A percentile compares a stretch with the other conserved stretches of the same genome.
phyloP scores from a whole-genome alignment of 305 asterid genomes.

The Fraxinus paxiana region DNA sequence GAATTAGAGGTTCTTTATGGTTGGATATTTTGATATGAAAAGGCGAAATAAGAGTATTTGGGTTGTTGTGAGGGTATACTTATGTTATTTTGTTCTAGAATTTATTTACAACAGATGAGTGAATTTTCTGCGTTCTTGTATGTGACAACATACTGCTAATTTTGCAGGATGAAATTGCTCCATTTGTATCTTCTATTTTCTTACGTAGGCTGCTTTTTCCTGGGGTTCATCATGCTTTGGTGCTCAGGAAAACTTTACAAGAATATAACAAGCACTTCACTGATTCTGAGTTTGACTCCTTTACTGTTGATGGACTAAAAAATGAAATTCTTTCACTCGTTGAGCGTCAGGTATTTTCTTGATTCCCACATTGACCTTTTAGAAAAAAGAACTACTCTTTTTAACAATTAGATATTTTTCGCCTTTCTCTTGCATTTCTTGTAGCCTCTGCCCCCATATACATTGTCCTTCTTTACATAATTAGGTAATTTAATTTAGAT shows the following conservation, averaged over 20 bases:
- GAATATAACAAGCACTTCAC: conserved; percentile 68
- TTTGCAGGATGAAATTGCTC: conserved; percentile 80
- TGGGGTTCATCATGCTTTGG: conserved; percentile 65
- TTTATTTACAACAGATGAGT: neutral
- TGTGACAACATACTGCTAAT: conserved; percentile 23
- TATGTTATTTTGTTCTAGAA: neutral
- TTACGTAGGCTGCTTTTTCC: conserved; percentile 80
- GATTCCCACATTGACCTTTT: conserved; percentile 11
- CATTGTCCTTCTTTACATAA: conserved; percentile 17
- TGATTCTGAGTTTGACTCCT: conserved; percentile 71
- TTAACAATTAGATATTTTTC: conserved; percentile 1
- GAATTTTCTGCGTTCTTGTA: neutral
- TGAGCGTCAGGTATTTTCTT: conserved; percentile 64
- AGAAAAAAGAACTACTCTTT: conserved; percentile 14
- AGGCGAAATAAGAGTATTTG: neutral
- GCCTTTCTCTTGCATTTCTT: conserved; percentile 1
- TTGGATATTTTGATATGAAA: neutral
- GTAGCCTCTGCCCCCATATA: neutral
- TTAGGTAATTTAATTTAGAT: neutral
- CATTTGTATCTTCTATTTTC: conserved; percentile 75
- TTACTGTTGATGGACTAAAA: conserved; percentile 76
- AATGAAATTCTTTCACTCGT: conserved; percentile 69
- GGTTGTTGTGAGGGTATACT: conserved; percentile 13
- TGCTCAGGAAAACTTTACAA: conserved; percentile 68
- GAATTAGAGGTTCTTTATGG: neutral